A percentile compares a stretch with the other conserved stretches of the same genome.
Evolutionary conservation across 768 basidiomycete genomes (phyloP).

Genomic region (Termitomyces sp.): DNA sequence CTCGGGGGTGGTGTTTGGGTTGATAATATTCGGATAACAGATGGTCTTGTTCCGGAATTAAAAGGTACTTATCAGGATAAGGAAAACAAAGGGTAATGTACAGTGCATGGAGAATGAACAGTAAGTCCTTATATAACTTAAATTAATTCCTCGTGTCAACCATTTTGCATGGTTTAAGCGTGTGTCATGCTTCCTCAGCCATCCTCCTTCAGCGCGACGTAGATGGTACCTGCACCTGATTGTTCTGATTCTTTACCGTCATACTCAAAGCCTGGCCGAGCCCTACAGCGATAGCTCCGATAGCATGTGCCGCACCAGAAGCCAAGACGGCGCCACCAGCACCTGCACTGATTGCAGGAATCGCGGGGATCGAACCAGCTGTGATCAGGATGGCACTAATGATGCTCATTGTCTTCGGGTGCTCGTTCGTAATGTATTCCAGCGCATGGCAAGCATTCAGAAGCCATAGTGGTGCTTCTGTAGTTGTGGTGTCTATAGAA

Average conservation of each 20-base stretch:
- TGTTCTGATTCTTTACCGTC: conserved; percentile 23
- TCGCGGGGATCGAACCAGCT: conserved; percentile 66
- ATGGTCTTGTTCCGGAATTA: conserved; percentile 30
- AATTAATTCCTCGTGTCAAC: not conserved
- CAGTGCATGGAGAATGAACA: conserved; percentile 3
- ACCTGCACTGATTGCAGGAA: conserved; percentile 64
- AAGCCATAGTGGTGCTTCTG: conserved; percentile 69
- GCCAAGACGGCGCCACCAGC: conserved; percentile 73
- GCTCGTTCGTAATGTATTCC: conserved; percentile 68
- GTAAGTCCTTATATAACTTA: not conserved
- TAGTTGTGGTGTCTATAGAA: conserved; percentile 32
- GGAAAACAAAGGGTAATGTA: not conserved
- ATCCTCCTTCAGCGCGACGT: conserved; percentile 4
- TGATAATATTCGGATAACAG: conserved; percentile 33
- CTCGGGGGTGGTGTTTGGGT: conserved; percentile 42
- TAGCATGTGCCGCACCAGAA: conserved; percentile 69
- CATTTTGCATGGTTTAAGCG: not conserved
- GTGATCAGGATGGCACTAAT: conserved; percentile 77
- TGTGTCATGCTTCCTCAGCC: not conserved
- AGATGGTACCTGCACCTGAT: conserved; percentile 12
- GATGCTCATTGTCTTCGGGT: conserved; percentile 70
- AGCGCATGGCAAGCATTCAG: conserved; percentile 73
- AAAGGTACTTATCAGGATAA: conserved; percentile 23
- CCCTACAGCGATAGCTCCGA: conserved; percentile 75
- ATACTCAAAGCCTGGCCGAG: conserved; percentile 47